Evolutionary conservation across 495 filamentous ascomycete genomes (phyloP), one percentile per base, ranked within the genome.

Genomic region (Filosporella fistucella): DNA sequence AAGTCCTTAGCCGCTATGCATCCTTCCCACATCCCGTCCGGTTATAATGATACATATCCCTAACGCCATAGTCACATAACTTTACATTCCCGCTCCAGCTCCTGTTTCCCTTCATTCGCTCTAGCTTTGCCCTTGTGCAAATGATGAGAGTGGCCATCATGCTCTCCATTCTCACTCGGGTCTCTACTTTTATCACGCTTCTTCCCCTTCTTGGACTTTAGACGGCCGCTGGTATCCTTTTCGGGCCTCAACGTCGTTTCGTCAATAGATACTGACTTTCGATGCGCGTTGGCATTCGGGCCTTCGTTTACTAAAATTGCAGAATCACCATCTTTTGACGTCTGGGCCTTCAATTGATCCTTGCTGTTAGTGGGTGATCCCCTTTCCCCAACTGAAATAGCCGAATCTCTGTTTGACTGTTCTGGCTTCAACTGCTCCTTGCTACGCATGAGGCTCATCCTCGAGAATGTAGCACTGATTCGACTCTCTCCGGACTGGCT

Each of bases 21-120:
- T n/a, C n/a, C n/a, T n/a, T n/a, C n/a, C n/a, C n/a, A n/a, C n/a
- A n/a, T n/a, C n/a, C n/a, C n/a, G n/a, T n/a, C n/a, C n/a, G n/a
- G n/a, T n/a, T n/a, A n/a, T n/a, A n/a, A n/a, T n/a, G n/a, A n/a
- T n/a, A n/a, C n/a, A n/a, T n/a, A n/a, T n/a, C n/a, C n/a, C n/a
- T n/a, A n/a, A n/a, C n/a, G n/a, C n/a, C 47, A 40, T 35, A 40
- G 40, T 69, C 62, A 82, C 72, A 81, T 78, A 32, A 81, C 62
- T 23, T 66, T 53, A 67, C 88, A 94, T 60, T 91, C 87, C 38
- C 87, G 70, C 43, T 94, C 88, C 7, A 80, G 78, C 37, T 68
- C 55, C 11, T 64, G 57, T 10, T 44, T 51, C n/a, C 12, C 6
- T 18, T 58, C 57, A 43, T 67, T 69, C 18, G 42, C 52, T 36